A percentile compares a stretch with the other conserved stretches of the same genome.
Evolutionary conservation across 371 early-diverging fungal genomes (phyloP).

Genomic region (Zychaea mexicana): DNA sequence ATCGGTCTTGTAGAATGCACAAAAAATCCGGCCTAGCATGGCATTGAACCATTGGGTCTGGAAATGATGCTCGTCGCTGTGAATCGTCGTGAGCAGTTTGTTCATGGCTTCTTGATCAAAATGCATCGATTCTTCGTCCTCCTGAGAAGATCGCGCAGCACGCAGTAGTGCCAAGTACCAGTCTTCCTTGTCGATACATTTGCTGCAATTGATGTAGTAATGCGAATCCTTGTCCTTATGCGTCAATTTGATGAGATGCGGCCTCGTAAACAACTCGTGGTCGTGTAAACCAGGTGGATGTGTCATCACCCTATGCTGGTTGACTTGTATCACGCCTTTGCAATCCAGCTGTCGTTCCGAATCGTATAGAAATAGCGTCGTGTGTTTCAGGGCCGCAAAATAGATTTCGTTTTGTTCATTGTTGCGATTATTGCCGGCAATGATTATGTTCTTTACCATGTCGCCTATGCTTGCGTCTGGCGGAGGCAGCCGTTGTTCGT

Average conservation of each 20-base stretch:
- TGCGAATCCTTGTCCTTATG: slow-evolving; percentile 7
- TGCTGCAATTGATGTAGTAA: slow-evolving; percentile 60
- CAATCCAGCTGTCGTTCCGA: slow-evolving; percentile 82
- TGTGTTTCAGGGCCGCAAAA: slow-evolving; percentile 80
- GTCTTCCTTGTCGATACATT: slow-evolving; percentile 85
- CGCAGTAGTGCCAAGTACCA: slow-evolving; percentile 74
- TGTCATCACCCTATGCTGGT: slow-evolving; percentile 66
- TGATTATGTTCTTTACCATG: slow-evolving; percentile 43
- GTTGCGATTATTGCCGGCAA: slow-evolving; percentile 21
- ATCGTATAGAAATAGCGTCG: slow-evolving; percentile 83
- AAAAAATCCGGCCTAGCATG: slow-evolving; percentile 79
- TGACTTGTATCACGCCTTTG: slow-evolving; percentile 71
- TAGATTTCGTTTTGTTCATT: slow-evolving; percentile 30
- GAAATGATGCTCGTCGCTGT: slow-evolving; percentile 65
- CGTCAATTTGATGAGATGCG: slow-evolving; percentile 53
- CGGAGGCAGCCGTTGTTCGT: slow-evolving; percentile 27
- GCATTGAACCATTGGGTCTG: slow-evolving; percentile 90
- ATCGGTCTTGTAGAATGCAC: slow-evolving; percentile 71
- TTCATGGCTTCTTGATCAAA: slow-evolving; percentile 61
- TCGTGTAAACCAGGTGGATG: slow-evolving; percentile 64
- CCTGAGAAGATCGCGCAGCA: slow-evolving; percentile 1
- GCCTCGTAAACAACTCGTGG: slow-evolving; percentile 60
- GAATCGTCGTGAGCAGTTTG: slow-evolving; percentile 56
- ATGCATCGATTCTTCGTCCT: slow-evolving; percentile 37
- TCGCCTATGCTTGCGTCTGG: slow-evolving; percentile 36